Conservation (phyloP, 441 rosid species). For the Breynia disticha region DNA sequence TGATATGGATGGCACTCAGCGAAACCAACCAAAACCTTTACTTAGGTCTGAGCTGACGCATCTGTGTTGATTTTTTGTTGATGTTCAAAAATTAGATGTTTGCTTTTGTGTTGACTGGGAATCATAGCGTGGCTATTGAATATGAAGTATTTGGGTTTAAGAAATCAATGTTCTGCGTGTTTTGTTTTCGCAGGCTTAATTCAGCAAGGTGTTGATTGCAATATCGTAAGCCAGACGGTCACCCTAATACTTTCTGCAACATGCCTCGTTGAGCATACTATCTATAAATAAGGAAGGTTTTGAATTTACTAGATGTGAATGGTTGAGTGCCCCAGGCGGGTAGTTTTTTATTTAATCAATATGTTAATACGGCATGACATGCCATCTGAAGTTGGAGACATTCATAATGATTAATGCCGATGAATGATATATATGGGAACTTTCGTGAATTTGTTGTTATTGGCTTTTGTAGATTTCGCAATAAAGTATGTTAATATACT, state of each 20-base stretch:
- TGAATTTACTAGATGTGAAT: too few species aligned
- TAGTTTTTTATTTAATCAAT: too few species aligned
- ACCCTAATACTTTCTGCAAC: slow-evolving; percentile 7
- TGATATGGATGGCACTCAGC: slow-evolving; percentile 17
- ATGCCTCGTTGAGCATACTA: slow-evolving; percentile 10
- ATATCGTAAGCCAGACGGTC: neutral
- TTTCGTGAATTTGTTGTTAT: too few species aligned
- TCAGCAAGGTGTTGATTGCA: slow-evolving; percentile 29
- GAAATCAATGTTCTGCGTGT: neutral
- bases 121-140: too few species aligned
- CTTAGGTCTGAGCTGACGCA: slow-evolving; percentile 26
- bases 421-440: too few species aligned
- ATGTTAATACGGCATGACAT: too few species aligned
- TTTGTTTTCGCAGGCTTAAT: slow-evolving; percentile 20
- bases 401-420: too few species aligned
- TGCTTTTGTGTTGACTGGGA: neutral
- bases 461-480: too few species aligned
- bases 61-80: slow-evolving; percentile 3
- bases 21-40: slow-evolving; percentile 21
- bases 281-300: neutral
- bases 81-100: neutral
- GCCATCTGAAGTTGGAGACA: too few species aligned
- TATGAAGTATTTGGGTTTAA: too few species aligned
- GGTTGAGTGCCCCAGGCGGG: too few species aligned
- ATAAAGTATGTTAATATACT: too few species aligned